These are phyloP conservation scores for Rhodotorula glutinis DNA, from an alignment of 1,284 basidiomycete species.

Conservation along the genomic window DNA sequence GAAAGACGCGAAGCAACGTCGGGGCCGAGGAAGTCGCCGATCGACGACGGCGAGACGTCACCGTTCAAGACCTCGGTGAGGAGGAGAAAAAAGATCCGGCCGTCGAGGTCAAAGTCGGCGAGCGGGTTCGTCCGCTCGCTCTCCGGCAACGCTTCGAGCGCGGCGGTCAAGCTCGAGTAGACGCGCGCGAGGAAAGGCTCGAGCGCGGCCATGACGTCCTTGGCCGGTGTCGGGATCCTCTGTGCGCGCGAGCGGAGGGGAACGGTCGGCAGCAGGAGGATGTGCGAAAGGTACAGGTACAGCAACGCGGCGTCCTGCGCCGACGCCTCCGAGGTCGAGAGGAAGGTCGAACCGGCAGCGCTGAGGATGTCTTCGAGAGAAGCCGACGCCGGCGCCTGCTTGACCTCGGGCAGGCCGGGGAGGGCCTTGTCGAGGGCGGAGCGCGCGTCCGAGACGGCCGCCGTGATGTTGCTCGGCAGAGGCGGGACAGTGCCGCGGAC, in stretches of 20 bases:
- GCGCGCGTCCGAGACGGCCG: conserved; percentile 16
- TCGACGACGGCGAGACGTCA: conserved; percentile 9
- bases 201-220: conserved; percentile 27
- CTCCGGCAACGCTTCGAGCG: conserved; percentile 25
- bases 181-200: conserved; percentile 32
- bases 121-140: conserved; percentile 25
- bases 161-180: conserved; percentile 24
- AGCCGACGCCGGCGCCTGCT: conserved; percentile 13
- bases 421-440: conserved; percentile 20
- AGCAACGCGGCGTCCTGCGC: conserved; percentile 27
- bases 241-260: conserved; percentile 34
- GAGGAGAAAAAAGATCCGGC: conserved; percentile 54
- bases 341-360: conserved; percentile 19
- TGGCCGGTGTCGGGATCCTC: conserved; percentile 23
- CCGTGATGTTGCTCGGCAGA: conserved; percentile 20
- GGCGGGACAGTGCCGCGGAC: conserved; percentile 24
- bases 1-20: conserved; percentile 15
- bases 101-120: conserved; percentile 52
- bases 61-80: conserved; percentile 49
- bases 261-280: conserved; percentile 29
- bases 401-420: conserved; percentile 9
- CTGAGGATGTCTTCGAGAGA: conserved; percentile 24
- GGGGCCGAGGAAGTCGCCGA: conserved; percentile 33
- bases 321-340: conserved; percentile 11
- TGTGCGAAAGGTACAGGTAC: conserved; percentile 35